Evolutionary conservation across 305 asterid genomes (phyloP), one percentile per base, ranked within the genome.

Genomic region (Fraxinus platypoda): DNA sequence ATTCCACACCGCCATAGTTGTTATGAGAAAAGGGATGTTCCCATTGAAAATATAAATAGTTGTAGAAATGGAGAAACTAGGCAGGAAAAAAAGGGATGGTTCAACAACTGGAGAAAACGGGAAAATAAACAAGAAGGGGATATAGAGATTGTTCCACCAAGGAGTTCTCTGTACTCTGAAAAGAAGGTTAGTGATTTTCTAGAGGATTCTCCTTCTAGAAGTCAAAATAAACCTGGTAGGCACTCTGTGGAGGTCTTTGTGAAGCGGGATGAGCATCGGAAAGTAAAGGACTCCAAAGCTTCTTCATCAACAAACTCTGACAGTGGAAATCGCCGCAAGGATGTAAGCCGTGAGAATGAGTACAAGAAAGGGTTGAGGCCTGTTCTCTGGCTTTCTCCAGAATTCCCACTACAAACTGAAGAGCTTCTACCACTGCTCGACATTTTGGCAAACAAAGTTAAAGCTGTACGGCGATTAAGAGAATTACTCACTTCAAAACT

Each of bases 341-440:
- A 94, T 88, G 94, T 81, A 79, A 78, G 77, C 82, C 86, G 90
- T 38, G 98, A 95, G 88, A 94, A 85, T 78, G 98, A 94, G 94
- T 94, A 96, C 79, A 96, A 96, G 88, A 96, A 93, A 90, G 98
- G 98, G 75, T 85, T 96, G 91, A 94, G 99, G 90, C 99, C 99
- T 19, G 81, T 96, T 86, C 95, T 96, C 17, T 96, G 98, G 97
- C 97, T 96, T 75, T 91, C 98, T 54, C 97, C 98, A 4, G 95
- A 96, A 83, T 96, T 96, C 84, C 98, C 97, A 1, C 86, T 96
- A 73, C 88, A 84, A 86, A 92, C 98, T 30, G 99, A 96, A 73
- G 99, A 96, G 84, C 91, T 96, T 78, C 88, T 96, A 70, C 99
- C 99, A 3, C 87, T 96, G 89, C 99, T 94, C 46, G 99, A 96